These are phyloP conservation scores for Fennellomyces sp. DNA, from an alignment of 371 early-diverging fungal species.

Conservation along the genomic window DNA sequence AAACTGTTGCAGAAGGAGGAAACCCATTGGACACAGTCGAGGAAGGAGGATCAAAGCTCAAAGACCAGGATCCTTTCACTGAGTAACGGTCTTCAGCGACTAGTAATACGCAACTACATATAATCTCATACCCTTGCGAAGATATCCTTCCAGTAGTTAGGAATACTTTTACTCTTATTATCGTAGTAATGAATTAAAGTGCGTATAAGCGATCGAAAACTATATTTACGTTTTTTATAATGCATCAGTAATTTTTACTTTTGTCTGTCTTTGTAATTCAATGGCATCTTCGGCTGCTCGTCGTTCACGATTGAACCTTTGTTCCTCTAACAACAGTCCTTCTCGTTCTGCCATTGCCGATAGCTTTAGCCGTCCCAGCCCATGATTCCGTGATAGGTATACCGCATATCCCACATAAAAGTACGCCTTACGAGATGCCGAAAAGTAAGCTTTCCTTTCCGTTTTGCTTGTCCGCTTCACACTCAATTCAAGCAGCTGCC, in stretches of 20 bases:
- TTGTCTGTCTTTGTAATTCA: not conserved
- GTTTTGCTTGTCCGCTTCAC: conserved; percentile 8
- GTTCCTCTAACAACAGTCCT: not conserved
- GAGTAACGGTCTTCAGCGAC: too few relatives aligned
- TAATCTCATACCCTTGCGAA: too few relatives aligned
- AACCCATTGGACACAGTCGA: too few relatives aligned
- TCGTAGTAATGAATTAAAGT: too few relatives aligned
- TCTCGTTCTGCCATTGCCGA: not conserved
- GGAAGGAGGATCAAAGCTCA: too few relatives aligned
- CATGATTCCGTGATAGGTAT: not conserved
- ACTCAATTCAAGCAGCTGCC: conserved; percentile 21
- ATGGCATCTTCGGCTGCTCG: not conserved
- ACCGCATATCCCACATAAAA: conserved; percentile 28
- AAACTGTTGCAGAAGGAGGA: too few relatives aligned
- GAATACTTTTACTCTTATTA: too few relatives aligned
- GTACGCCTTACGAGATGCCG: conserved; percentile 31
- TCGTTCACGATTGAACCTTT: not conserved
- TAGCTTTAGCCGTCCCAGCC: not conserved
- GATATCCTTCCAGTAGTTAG: too few relatives aligned
- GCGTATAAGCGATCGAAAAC: too few relatives aligned
- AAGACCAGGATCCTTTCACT: too few relatives aligned
- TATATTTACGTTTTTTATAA: not conserved
- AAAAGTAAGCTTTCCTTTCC: not conserved
- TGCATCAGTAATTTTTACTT: not conserved
- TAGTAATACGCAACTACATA: too few relatives aligned